Conservation (phyloP, 352 stramenopile species). For the Halophytophthora batemanensis region DNA sequence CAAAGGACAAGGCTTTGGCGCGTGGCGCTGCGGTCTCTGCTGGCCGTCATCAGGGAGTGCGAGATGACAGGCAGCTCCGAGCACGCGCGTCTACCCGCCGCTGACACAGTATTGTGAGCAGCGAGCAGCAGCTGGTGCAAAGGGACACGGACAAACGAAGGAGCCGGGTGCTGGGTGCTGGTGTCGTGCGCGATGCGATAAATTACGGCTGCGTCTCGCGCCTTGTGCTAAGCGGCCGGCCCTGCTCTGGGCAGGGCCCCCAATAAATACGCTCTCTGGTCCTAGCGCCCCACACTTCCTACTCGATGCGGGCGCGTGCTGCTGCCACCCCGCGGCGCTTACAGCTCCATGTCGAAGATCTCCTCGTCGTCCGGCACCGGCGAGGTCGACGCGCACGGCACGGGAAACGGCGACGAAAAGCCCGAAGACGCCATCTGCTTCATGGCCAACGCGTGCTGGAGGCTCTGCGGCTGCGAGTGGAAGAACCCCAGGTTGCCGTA, state of each 20-base stretch:
- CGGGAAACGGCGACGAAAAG: slow-evolving; percentile 2
- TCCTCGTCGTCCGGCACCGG: slow-evolving; percentile 37
- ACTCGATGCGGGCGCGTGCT: neutral
- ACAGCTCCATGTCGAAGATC: slow-evolving; percentile 77
- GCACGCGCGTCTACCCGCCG: too few relatives aligned
- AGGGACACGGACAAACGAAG: too few relatives aligned
- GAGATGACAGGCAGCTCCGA: too few relatives aligned
- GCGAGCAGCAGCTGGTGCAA: too few relatives aligned
- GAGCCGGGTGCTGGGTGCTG: neutral
- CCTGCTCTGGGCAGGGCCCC: slow-evolving; percentile 1
- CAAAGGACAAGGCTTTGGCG: too few relatives aligned
- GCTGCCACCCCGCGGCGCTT: slow-evolving; percentile 2
- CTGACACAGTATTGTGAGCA: too few relatives aligned
- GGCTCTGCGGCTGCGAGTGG: slow-evolving; percentile 30
- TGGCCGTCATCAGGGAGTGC: too few relatives aligned
- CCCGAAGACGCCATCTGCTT: neutral
- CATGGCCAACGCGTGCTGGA: too few relatives aligned
- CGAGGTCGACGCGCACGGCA: slow-evolving; percentile 9
- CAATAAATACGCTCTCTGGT: slow-evolving; percentile 34
- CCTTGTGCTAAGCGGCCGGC: slow-evolving; percentile 2
- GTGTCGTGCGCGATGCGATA: slow-evolving; percentile 19
- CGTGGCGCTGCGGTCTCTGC: too few relatives aligned
- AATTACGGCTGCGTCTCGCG: slow-evolving; percentile 13
- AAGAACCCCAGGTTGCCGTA: slow-evolving; percentile 73
- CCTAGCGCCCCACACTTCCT: slow-evolving; percentile 12